Evolutionary conservation across 768 basidiomycete species (phyloP), one percentile per base, ranked within the genome.

Genomic region (Xanthoconium stramineum): DNA sequence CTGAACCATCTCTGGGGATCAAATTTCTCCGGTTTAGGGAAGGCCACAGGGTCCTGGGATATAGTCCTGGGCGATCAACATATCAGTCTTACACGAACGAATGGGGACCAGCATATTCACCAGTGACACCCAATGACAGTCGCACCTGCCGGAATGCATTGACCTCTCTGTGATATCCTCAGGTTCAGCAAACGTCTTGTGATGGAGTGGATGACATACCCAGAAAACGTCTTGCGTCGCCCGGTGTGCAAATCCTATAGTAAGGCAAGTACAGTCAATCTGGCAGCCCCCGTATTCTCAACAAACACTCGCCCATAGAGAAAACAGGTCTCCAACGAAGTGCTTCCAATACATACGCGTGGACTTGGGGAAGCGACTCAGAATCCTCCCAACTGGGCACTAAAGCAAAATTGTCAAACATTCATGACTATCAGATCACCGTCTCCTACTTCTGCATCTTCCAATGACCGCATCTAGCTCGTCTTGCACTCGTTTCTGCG

Each of bases 191-290:
- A 82, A 28, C 76, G 57, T 35, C 14, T 17, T 20, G 11, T 35
- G 33, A 32, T n/a, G 1, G 10, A 30, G 5, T 37, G 7, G 17
- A 36, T 30, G 7, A 49, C 58, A 8, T 57, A 83, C 83, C 81
- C 83, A 88, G 28, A 82, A 61, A 33, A 88, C 77, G 52, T 87
- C 85, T 48, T 78, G 77, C 0, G 83, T 86, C 0, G 84, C 78
- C 14, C 79, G 78, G 59, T 89, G 87, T 0, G 81, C 73, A 53
- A 86, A 81, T 0, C 85, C 67, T n/a, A n/a, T n/a, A n/a, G n/a
- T 68, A 17, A n/a, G 5, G n/a, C 43, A 33, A 14, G 7, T 14
- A 28, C 6, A 9, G 29, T 57, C 20, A 50, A 37, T 30, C 15
- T 20, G 33, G 7, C n/a, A 9, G 17, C 7, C 5, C 5, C 3